Percentiles rank a stretch among this genome's conserved stretches.
These are phyloP conservation scores for Pseudophaeomoniella oleicola DNA, from an alignment of 2,329 filamentous ascomycete genomes.

Conservation along the genomic window DNA sequence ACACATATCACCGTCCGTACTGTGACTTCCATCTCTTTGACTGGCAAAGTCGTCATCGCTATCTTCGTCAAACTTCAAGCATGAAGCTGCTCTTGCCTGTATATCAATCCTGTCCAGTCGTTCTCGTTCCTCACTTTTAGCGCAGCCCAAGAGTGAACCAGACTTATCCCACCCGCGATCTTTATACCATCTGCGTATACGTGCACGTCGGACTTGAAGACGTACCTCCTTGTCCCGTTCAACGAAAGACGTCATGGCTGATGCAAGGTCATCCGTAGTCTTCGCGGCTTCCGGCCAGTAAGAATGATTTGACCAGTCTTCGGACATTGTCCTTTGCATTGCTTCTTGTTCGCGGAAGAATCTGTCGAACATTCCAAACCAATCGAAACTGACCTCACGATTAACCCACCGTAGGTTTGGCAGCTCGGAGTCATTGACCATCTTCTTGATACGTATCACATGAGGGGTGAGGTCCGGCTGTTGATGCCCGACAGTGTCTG, in stretches of 20 bases:
- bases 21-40: too few relatives aligned
- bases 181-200: neutral
- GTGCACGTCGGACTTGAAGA: neutral
- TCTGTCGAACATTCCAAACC: neutral
- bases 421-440: neutral
- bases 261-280: too few relatives aligned
- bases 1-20: too few relatives aligned
- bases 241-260: too few relatives aligned
- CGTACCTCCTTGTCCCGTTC: neutral
- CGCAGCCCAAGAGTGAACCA: too few relatives aligned
- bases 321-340: neutral
- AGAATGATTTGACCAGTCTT: neutral
- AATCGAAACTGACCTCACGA: neutral
- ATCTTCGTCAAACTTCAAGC: too few relatives aligned
- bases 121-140: too few relatives aligned
- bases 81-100: too few relatives aligned
- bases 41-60: too few relatives aligned
- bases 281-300: too few relatives aligned
- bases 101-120: too few relatives aligned
- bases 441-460: neutral
- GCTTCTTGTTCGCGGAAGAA: neutral
- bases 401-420: neutral
- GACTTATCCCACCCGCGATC: too few relatives aligned
- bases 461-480: neutral
- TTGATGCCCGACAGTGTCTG: neutral